phyloP scores from a whole-genome alignment of 2,329 filamentous ascomycete species.

The Xylariaceae sp. region DNA sequence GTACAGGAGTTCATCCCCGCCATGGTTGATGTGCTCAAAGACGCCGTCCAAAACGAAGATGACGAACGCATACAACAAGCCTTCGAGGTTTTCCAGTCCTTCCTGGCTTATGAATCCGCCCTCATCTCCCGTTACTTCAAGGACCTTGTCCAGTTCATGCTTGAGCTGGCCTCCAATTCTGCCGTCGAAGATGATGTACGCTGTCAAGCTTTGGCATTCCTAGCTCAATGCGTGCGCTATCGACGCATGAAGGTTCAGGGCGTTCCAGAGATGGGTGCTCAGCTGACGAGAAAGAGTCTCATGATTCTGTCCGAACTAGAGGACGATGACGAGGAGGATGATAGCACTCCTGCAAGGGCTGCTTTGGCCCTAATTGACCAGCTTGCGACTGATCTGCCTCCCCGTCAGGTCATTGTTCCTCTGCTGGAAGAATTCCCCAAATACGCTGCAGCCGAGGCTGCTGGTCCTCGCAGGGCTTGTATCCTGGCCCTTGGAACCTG shows the following conservation, averaged over 20 bases:
- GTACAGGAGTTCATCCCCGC: conserved; percentile 78
- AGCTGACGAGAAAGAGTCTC: conserved; percentile 82
- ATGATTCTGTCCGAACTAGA: conserved; percentile 88
- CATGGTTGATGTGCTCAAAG: conserved; percentile 88
- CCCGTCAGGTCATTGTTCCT: conserved; percentile 89
- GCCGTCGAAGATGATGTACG: conserved; percentile 79
- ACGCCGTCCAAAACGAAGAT: conserved; percentile 71
- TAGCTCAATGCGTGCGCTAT: conserved; percentile 88
- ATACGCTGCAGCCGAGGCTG: conserved; percentile 70
- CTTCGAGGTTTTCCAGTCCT: conserved; percentile 95
- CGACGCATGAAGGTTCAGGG: conserved; percentile 93
- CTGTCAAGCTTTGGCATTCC: conserved; percentile 85
- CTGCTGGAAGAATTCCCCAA: conserved; percentile 80
- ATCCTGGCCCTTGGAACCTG: conserved; percentile 90
- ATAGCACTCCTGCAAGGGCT: conserved; percentile 77
- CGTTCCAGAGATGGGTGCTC: conserved; percentile 75
- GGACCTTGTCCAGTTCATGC: conserved; percentile 90
- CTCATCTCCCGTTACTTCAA: conserved; percentile 82
- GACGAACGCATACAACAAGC: conserved; percentile 86
- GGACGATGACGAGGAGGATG: conserved; percentile 73
- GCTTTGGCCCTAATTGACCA: conserved; percentile 86
- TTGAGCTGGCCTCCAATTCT: conserved; percentile 74
- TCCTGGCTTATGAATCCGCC: conserved; percentile 83
- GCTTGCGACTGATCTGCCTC: conserved; percentile 80
- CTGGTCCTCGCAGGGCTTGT: conserved; percentile 80